Evolutionary conservation across 208 protist genomes (phyloP).

Genomic region (Acanthamoeba triangularis): DNA sequence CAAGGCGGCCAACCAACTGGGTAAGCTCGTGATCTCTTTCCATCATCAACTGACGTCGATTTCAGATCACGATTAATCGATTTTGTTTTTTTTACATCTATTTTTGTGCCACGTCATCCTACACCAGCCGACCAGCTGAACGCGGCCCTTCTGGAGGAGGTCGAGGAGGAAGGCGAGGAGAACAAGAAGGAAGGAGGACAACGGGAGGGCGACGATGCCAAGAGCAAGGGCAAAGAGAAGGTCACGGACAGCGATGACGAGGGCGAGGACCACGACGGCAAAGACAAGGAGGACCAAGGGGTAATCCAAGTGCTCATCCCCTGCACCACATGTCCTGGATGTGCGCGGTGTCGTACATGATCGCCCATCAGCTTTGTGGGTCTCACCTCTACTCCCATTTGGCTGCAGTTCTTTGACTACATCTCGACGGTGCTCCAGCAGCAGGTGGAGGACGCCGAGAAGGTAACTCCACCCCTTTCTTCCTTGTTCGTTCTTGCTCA

Average conservation of each 20-base stretch:
- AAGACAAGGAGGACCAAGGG: constrained; percentile 7
- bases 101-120: constrained; percentile 1
- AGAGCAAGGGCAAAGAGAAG: constrained; percentile 40
- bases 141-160: constrained; percentile 5
- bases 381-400: neutral
- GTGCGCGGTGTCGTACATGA: neutral
- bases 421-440: constrained; percentile 12
- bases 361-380: neutral
- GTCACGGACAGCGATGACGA: neutral
- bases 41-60: neutral
- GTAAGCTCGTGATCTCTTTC: neutral
- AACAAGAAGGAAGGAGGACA: neutral
- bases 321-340: neutral
- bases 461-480: neutral
- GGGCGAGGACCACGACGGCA: neutral
- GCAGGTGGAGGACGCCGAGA: constrained; percentile 41
- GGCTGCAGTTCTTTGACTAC: constrained; percentile 18
- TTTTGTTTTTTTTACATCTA: neutral
- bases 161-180: neutral
- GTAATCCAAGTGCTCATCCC: neutral
- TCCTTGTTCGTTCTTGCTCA: neutral
- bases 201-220: neutral
- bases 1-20: constrained; percentile 12
- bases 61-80: neutral
- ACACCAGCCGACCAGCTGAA: constrained; percentile 8